Evolutionary conservation across 208 protist species (phyloP), one percentile per base, ranked within the genome.

Genomic region (Leishmania gerbilli): DNA sequence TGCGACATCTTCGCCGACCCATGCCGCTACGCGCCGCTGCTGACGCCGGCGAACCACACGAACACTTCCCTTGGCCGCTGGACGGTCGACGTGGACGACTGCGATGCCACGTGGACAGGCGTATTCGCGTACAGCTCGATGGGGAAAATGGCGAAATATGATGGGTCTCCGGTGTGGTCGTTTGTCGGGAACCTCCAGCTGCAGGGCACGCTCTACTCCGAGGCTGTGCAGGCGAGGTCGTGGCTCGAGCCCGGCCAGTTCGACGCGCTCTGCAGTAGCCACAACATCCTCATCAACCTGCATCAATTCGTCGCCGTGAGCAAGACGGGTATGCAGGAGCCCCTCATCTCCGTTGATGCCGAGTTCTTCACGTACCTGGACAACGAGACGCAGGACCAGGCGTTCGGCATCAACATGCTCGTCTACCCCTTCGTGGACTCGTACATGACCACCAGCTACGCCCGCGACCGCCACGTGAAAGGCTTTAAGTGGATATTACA

Each of bases 321-420:
- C 31, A 93, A 90, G 83, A 45, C 64, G 9, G 75, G 71, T 68
- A 64, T 51, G 81, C 49, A 65, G 64, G 71, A 80, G 17, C 79
- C 87, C 49, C 83, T 87, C 51, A 81, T 93, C 68, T 94, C 93
- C 37, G 87, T 97, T 42, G 93, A 97, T 58, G 83, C 87, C 7
- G 89, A 95, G 77, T 91, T 92, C 82, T 97, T 94, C 84, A 87
- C 88, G 64, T 94, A 92, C 79, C 60, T 79, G 31, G 85, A 87
- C 74, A 83, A 79, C 37, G 76, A 71, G 21, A 93, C 83, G 27
- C 84, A 86, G 21, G 91, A 97, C 77, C 75, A 81, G 72, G 91
- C 89, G 19, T 97, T 97, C 78, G 93, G 93, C 79, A 85, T 97
- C 80, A 97, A 97, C 85, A 84, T 97, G 71, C 87, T 95, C 42